A percentile compares a stretch with the other conserved stretches of the same genome.
Evolutionary conservation across 176 grass and related monocot species (phyloP).

Genomic region (Luzula sylvatica): DNA sequence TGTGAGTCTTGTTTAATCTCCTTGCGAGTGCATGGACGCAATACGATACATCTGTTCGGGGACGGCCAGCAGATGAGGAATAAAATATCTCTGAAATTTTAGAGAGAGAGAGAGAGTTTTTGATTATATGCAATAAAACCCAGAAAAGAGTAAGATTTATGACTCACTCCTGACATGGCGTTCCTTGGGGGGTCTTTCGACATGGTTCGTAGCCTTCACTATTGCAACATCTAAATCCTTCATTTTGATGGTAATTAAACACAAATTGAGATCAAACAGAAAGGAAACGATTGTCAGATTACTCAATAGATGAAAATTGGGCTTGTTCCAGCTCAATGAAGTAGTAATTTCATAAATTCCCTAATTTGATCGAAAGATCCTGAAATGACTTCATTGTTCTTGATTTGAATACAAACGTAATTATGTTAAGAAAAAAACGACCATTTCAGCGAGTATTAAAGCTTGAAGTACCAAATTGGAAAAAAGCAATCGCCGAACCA

Average conservation of each 20-base stretch:
- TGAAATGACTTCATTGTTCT: background rate
- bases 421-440: background rate
- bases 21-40: slow-evolving; percentile 63
- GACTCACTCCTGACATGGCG: slow-evolving; percentile 28
- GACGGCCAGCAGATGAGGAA: slow-evolving; percentile 42
- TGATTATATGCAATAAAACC: background rate
- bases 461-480: background rate
- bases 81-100: slow-evolving; percentile 46
- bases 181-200: slow-evolving; percentile 31
- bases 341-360: too few relatives aligned
- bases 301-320: background rate
- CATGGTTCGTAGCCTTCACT: slow-evolving; percentile 41
- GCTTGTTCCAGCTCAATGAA: too few relatives aligned
- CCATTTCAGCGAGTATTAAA: background rate
- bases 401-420: background rate
- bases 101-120: background rate
- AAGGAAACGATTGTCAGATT: too few relatives aligned
- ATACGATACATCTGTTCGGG: slow-evolving; percentile 68
- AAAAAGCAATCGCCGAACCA: background rate
- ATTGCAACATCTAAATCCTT: slow-evolving; percentile 34
- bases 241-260: background rate
- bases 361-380: too few relatives aligned
- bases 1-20: slow-evolving; percentile 81
- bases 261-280: background rate
- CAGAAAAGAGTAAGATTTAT: background rate